Conservation (phyloP, 805 yeast species). For the Blastobotrys peoriensis region DNA sequence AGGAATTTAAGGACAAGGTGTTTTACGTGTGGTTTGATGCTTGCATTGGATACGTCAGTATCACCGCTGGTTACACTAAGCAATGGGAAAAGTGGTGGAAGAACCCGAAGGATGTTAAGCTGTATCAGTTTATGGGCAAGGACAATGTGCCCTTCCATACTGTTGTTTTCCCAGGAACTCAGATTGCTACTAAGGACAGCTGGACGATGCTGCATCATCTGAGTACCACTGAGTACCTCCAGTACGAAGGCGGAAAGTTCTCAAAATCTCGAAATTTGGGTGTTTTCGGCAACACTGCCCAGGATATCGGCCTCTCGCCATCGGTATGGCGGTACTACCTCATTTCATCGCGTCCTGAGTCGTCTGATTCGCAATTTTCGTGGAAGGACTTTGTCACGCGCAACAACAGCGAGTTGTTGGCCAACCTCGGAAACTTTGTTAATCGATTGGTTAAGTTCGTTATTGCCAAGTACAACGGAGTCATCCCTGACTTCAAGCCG, state of each 20-base stretch:
- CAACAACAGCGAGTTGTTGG: slow-evolving; percentile 88
- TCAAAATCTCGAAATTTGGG: slow-evolving; percentile 98
- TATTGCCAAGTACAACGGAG: slow-evolving; percentile 86
- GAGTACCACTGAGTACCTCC: slow-evolving; percentile 92
- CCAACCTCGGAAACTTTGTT: slow-evolving; percentile 94
- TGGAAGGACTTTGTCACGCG: slow-evolving; percentile 95
- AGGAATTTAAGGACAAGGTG: slow-evolving; percentile 81
- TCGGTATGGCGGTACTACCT: slow-evolving; percentile 98
- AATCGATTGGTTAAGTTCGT: slow-evolving; percentile 89
- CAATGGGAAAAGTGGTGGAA: slow-evolving; percentile 94
- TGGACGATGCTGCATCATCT: slow-evolving; percentile 93
- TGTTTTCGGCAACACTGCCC: slow-evolving; percentile 96
- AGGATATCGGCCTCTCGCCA: slow-evolving; percentile 83
- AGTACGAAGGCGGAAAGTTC: slow-evolving; percentile 97
- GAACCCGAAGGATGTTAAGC: slow-evolving; percentile 77
- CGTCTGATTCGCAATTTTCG: slow-evolving; percentile 93
- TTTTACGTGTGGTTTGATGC: slow-evolving; percentile 99
- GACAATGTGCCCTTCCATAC: slow-evolving; percentile 99
- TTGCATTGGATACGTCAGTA: slow-evolving; percentile 91
- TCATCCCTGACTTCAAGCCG: slow-evolving; percentile 59
- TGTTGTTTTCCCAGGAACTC: slow-evolving; percentile 92
- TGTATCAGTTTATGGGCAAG: slow-evolving; percentile 98
- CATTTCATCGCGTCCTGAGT: slow-evolving; percentile 89
- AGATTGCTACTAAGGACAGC: slow-evolving; percentile 76
- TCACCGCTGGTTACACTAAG: slow-evolving; percentile 84